Base-by-base conservation (phyloP, 441 rosid genomes). In the Adansonia madagascariensis region DNA sequence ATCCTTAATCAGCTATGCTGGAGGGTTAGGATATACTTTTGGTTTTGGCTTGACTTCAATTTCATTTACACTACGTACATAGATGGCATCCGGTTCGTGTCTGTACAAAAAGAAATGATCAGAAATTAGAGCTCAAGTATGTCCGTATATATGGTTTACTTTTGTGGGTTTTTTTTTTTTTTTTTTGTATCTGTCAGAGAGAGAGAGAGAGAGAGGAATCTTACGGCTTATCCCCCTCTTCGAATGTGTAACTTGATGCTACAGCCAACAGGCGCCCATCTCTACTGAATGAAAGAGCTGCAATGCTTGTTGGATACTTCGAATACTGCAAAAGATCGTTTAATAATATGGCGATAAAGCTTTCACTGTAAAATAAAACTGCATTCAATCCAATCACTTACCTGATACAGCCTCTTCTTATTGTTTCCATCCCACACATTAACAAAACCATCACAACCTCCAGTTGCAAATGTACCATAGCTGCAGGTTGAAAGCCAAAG, bases 351-450 rank as follows among this genome's bases (percentile, higher is more conserved):
- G 47, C 12, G 15, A 55, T 62, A 31, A 20, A 56, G 41, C 59
- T 18, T 27, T 6, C 2, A 20, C 20, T 50, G 44, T 49, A 35
- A 66, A 74, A 22, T 62, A 18, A 39, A 31, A 67, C 39, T 56
- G 35, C 53, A 73, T 2, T 3, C 50, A 71, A 59, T 43, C 8
- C 14, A 11, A 73, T 50, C 27, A 50, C 31, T 62, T 84, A 95
- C 98, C 93, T 96, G 99, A 82, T 94, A 92, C 73, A 96, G 91
- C 84, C 98, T 90, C 91, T 92, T 94, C 82, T 96, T 96, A 87
- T 96, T 96, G 91, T 91, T 92, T 17, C 98, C 98, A 73, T 96
- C 99, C 99, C 98, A 94, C 2, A 92, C 94, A 60, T 96, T 96
- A 39, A 94, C 93, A 76, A 91, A 96, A 80, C 99, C 98, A 83